Evolutionary conservation across 345 rosid genomes (phyloP), one percentile per base, ranked within the genome.

Genomic region (Capsella bursapastoris): DNA sequence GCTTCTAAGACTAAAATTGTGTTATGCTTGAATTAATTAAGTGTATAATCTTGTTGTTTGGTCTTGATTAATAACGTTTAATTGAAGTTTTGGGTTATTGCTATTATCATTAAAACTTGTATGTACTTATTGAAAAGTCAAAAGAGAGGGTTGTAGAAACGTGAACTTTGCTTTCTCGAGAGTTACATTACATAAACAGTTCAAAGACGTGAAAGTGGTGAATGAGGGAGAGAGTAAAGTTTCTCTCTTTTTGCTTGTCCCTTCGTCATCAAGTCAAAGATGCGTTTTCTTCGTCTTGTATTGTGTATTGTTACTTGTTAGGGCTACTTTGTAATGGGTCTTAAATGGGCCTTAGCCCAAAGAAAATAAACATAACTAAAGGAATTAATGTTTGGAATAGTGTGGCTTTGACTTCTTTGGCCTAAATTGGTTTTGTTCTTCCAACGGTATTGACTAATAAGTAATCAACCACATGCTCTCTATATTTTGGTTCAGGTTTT

Each of bases 1-100:
- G 74, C 58, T 79, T 79, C 76, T 64, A 66, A 52, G 3, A 4
- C 31, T 50, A 29, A 44, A 9, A 6, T 56, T 45, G 14, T 40
- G 64, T 60, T 51, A 28, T 60, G 44, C 15, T 57, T 34, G 3
- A 38, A 37, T 8, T 7, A 3, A 5, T 15, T 43, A 56, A 32
- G n/a, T 75, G 60, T 44, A 22, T 75, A 59, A 66, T 49, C 15
- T 29, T 29, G 53, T 59, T 16, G 40, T 37, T 47, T 25, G 45
- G 41, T 43, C 45, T 22, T 32, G 32, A 34, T 44, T 61, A n/a
- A 25, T 49, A 40, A 52, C 18, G 34, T 11, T 37, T 12, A 32
- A 15, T 22, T 3, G 22, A 45, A 32, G 14, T 64, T 64, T 71
- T 58, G 7, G 12, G 25, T 22, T 22, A 22, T 22, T 22, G 25